Percentiles rank a stretch among this genome's conserved stretches.
Conservation (phyloP, 2,329 filamentous ascomycete genomes). For the Fusarium sp. region DNA sequence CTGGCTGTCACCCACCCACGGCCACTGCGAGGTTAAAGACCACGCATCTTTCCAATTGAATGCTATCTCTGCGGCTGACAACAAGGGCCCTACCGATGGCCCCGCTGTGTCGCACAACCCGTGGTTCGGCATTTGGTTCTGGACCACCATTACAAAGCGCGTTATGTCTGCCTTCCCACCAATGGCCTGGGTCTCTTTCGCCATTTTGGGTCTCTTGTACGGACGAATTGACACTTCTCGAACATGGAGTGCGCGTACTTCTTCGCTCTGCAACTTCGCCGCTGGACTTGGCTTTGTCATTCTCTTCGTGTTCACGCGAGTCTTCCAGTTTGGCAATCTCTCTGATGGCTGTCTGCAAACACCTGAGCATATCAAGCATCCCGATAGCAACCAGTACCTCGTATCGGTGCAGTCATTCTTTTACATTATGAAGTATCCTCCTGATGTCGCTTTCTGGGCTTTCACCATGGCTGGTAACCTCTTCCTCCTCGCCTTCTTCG, state of each 20-base stretch:
- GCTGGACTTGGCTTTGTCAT: slow-evolving; percentile 51
- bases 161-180: slow-evolving; percentile 60
- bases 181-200: slow-evolving; percentile 62
- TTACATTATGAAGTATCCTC: slow-evolving; percentile 62
- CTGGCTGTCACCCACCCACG: slow-evolving; percentile 58
- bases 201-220: slow-evolving; percentile 60
- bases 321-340: slow-evolving; percentile 59
- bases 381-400: slow-evolving; percentile 57
- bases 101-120: slow-evolving; percentile 40
- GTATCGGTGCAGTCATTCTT: slow-evolving; percentile 59
- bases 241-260: slow-evolving; percentile 48
- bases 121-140: slow-evolving; percentile 59
- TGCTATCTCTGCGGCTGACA: neutral
- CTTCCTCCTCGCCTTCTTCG: slow-evolving; percentile 56
- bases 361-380: slow-evolving; percentile 52
- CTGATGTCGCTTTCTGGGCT: slow-evolving; percentile 61
- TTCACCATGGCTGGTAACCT: slow-evolving; percentile 58
- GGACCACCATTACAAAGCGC: slow-evolving; percentile 46
- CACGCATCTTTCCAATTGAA: neutral
- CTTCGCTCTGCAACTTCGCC: slow-evolving; percentile 49
- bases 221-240: slow-evolving; percentile 55
- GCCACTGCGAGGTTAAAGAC: slow-evolving; percentile 51
- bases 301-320: slow-evolving; percentile 58
- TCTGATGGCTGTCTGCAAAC: slow-evolving; percentile 59
- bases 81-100: neutral